Percentiles rank a stretch among this genome's conserved stretches.
Conservation (phyloP, 495 filamentous ascomycete species). For the Chaetomium fimeti region DNA sequence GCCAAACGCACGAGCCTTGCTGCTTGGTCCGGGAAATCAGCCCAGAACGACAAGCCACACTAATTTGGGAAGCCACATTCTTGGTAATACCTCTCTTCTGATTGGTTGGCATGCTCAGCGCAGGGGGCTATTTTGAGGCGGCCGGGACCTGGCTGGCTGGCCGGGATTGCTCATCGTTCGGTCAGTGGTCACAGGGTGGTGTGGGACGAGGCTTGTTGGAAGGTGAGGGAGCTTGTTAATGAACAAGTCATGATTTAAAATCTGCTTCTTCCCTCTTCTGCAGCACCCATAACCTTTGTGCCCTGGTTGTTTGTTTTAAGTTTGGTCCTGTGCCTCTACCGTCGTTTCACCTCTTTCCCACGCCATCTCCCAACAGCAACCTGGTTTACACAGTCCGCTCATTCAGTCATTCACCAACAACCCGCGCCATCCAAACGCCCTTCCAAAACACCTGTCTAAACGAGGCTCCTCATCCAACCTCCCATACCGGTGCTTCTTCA, state of each 20-base stretch:
- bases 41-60: constrained; percentile 38
- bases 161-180: constrained; percentile 4
- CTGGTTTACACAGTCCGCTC: background rate
- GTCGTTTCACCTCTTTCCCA: background rate
- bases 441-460: no score
- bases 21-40: constrained; percentile 22
- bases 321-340: constrained; percentile 1
- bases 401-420: background rate
- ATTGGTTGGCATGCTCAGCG: constrained; percentile 21
- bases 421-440: background rate
- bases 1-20: background rate
- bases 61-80: constrained; percentile 25
- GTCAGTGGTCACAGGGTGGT: constrained; percentile 9
- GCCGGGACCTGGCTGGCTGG: no score
- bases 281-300: background rate
- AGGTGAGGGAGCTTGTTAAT: background rate
- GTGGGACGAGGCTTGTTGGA: background rate
- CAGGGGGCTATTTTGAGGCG: background rate
- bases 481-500: background rate
- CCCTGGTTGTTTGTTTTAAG: background rate
- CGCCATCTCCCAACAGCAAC: background rate
- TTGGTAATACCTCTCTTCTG: constrained; percentile 28
- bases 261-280: constrained; percentile 7
- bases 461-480: background rate
- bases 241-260: background rate